Evolutionary conservation across 2,329 filamentous ascomycete species (phyloP).

Genomic region (Fusarium temperatum): DNA sequence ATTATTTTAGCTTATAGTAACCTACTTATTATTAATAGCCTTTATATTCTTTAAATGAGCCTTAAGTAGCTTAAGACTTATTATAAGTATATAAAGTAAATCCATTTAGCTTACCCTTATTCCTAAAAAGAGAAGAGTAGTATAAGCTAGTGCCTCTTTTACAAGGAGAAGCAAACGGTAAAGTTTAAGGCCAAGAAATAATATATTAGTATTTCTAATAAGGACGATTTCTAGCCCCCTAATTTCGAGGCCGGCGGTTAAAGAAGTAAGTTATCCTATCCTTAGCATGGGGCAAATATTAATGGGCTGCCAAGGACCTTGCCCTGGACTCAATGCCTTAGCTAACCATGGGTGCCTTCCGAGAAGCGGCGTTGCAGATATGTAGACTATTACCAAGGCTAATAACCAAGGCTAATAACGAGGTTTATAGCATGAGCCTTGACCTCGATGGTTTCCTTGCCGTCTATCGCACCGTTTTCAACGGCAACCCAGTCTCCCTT

Average conservation of each 20-base stretch:
- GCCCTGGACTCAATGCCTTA: constrained; percentile 4
- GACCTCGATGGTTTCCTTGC: constrained; percentile 54
- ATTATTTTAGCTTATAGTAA: too few relatives aligned
- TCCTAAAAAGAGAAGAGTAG: too few relatives aligned
- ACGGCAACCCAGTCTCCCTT: constrained; percentile 60
- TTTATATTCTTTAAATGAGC: too few relatives aligned
- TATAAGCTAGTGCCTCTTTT: too few relatives aligned
- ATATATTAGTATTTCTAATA: too few relatives aligned
- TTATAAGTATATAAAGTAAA: too few relatives aligned
- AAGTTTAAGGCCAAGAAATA: too few relatives aligned
- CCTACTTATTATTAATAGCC: too few relatives aligned
- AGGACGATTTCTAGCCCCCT: background rate
- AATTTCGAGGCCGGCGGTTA: constrained; percentile 1
- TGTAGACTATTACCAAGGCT: background rate
- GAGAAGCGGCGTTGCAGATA: background rate
- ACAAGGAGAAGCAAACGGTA: too few relatives aligned
- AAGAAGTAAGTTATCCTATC: background rate
- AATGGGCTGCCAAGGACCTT: background rate
- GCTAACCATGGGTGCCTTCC: constrained; percentile 10
- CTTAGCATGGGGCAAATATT: background rate
- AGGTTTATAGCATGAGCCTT: constrained; percentile 57
- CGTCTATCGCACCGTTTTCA: constrained; percentile 57
- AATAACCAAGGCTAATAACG: constrained; percentile 7
- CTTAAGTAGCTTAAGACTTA: too few relatives aligned
- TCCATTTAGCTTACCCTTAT: too few relatives aligned